Conservation (phyloP, 2,329 filamentous ascomycete species). For the Dactylellina haptotyla region DNA sequence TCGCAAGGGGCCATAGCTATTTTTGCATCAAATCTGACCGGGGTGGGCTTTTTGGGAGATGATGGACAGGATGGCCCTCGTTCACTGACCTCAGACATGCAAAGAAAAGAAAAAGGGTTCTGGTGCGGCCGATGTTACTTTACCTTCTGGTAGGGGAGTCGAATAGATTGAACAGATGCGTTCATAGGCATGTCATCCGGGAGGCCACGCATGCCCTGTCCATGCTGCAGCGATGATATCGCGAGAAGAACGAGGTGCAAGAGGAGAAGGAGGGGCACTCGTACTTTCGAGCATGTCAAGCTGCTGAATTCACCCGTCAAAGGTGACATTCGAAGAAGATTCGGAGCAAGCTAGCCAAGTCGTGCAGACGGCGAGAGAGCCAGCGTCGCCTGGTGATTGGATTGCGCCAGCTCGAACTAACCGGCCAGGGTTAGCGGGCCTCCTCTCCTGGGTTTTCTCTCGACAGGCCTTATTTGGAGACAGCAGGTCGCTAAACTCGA, state of each 20-base stretch:
- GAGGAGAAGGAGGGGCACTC: neutral
- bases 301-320: too few species aligned
- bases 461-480: neutral
- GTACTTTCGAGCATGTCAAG: too few species aligned
- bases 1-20: constrained; percentile 51
- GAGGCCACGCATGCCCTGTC: constrained; percentile 21
- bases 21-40: constrained; percentile 51
- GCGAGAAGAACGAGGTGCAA: too few species aligned
- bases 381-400: constrained; percentile 44
- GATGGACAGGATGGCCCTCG: constrained; percentile 39
- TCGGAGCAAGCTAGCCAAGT: constrained; percentile 37
- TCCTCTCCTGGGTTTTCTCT: constrained; percentile 11
- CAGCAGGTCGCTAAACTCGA: neutral
- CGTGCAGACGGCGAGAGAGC: constrained; percentile 36
- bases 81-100: constrained; percentile 43
- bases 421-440: constrained; percentile 1
- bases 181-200: constrained; percentile 52
- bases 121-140: constrained; percentile 26
- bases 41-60: constrained; percentile 15
- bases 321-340: constrained; percentile 28
- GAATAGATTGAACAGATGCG: constrained; percentile 32
- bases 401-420: constrained; percentile 49
- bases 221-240: constrained; percentile 32
- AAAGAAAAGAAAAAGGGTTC: neutral
- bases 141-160: constrained; percentile 20